Base-by-base conservation (phyloP, 192 early-diverging fungal species). In the Dispira parvispora region DNA sequence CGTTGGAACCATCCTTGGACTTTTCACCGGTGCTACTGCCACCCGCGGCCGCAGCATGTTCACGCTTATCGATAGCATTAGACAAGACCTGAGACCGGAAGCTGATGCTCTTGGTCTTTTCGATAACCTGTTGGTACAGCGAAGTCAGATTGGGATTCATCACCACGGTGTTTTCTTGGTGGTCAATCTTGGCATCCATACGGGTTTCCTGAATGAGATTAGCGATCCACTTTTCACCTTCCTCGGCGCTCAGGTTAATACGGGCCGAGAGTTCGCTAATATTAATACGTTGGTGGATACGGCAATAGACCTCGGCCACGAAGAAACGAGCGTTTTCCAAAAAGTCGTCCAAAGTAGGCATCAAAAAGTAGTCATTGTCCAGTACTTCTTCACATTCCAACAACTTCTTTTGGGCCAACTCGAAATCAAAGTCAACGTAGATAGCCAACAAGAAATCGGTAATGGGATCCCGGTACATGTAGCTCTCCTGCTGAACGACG, bases 181-280 rank as follows among this genome's bases (percentile, higher is more conserved):
- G 86, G 70, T 98, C 93, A 67, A 98, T 88, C 83, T 98, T 98
- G 68, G 92, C 94, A 62, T 98, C 93, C 67, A 96, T 90, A 67
- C 90, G 80, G 21, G 92, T 92, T 65, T 94, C 89, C 45, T 92
- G 84, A 71, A 98, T 94, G 61, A 98, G 78, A 78, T 98, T 90
- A 49, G 92, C 92, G 60, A 98, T 93, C 92, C 92, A 96, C 74
- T 95, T 94, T 70, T 96, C 93, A 61, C 91, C 92, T 68, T 88
- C 86, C 66, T 91, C 90, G 69, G 85, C 81, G 69, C 77, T 79
- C 80, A 96, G 80, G 68, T 89, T 88, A 49, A 98, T 77, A 56
- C 82, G 86, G 67, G 84, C 81, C 56, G 85, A 85, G 66, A 98
- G 77, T 38, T 82, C 84, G n/a, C 74, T 78, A 69, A 96, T 86